phyloP scores from a whole-genome alignment of 2,329 filamentous ascomycete genomes.

The Ceratocystis variospora region DNA sequence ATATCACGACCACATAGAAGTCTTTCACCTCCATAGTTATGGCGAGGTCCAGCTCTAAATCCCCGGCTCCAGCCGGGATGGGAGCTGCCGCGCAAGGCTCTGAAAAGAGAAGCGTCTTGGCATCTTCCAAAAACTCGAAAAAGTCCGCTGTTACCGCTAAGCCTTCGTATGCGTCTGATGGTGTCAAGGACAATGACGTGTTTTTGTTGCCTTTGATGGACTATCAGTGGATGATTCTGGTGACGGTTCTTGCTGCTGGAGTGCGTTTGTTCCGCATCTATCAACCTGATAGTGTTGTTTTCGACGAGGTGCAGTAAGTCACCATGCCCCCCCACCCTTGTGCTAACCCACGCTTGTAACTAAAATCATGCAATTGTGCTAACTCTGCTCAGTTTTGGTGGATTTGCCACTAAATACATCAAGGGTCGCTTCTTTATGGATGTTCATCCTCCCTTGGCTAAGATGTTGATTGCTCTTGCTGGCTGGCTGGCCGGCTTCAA shows the following conservation, averaged over 20 bases:
- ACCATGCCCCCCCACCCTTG: slow-evolving; percentile 8
- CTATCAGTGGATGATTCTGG: slow-evolving; percentile 58
- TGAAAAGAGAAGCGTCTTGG: not conserved
- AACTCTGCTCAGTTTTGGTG: slow-evolving; percentile 59
- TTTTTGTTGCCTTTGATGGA: slow-evolving; percentile 73
- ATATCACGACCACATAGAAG: not conserved
- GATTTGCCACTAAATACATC: slow-evolving; percentile 97
- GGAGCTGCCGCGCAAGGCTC: not conserved
- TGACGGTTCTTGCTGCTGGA: slow-evolving; percentile 62
- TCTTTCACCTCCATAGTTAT: not conserved
- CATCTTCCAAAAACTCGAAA: slow-evolving; percentile 3
- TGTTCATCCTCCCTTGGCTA: slow-evolving; percentile 93
- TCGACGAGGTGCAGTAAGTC: slow-evolving; percentile 96
- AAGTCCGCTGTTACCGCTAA: slow-evolving; percentile 19
- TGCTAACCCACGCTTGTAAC: not conserved
- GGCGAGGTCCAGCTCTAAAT: slow-evolving; percentile 12
- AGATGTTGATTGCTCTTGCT: slow-evolving; percentile 88
- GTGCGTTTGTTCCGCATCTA: slow-evolving; percentile 93
- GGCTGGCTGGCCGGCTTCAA: slow-evolving; percentile 92
- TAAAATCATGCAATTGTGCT: not conserved
- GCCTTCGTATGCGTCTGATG: slow-evolving; percentile 57
- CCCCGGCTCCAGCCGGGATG: not conserved
- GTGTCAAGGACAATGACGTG: slow-evolving; percentile 80
- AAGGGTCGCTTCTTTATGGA: slow-evolving; percentile 99
- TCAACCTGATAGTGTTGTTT: slow-evolving; percentile 89